phyloP scores from a whole-genome alignment of 345 rosid genomes.

The Diplotaxis tenuifolia region DNA sequence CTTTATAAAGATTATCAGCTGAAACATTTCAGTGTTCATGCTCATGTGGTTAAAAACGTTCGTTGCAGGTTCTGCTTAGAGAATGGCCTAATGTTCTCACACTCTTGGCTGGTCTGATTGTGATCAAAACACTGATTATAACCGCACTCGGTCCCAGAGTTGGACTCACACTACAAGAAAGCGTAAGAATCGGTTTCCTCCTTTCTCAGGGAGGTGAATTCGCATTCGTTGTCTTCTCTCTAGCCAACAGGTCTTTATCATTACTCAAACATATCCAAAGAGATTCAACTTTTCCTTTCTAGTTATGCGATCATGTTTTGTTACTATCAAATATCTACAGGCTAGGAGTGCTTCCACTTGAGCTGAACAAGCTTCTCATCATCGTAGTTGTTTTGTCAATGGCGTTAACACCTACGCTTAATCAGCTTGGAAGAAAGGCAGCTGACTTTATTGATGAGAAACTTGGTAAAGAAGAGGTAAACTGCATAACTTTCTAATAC shows the following conservation, averaged over 20 bases:
- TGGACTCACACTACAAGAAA: constrained; percentile 87
- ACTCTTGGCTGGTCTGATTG: constrained; percentile 83
- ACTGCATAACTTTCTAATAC: not conserved
- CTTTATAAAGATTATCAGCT: constrained; percentile 1
- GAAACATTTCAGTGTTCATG: constrained; percentile 6
- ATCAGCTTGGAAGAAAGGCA: constrained; percentile 80
- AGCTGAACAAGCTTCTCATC: constrained; percentile 94
- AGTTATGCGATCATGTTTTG: constrained; percentile 1
- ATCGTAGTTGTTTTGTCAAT: constrained; percentile 93
- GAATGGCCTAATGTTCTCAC: constrained; percentile 97
- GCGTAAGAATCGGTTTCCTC: constrained; percentile 86
- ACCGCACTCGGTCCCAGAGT: constrained; percentile 90
- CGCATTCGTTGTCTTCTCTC: constrained; percentile 89
- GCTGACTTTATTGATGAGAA: constrained; percentile 68
- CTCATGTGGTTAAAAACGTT: constrained; percentile 11
- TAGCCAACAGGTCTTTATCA: constrained; percentile 72
- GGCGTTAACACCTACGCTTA: constrained; percentile 93
- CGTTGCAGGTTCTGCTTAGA: constrained; percentile 68
- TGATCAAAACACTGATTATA: constrained; percentile 85
- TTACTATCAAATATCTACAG: constrained; percentile 42
- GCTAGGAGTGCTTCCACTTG: constrained; percentile 96
- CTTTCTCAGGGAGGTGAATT: constrained; percentile 98
- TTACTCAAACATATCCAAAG: constrained; percentile 5
- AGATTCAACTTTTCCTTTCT: not conserved
- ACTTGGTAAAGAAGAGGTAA: constrained; percentile 33